phyloP scores from a whole-genome alignment of 2,329 filamentous ascomycete species.

The Salinomyces thailandicus region DNA sequence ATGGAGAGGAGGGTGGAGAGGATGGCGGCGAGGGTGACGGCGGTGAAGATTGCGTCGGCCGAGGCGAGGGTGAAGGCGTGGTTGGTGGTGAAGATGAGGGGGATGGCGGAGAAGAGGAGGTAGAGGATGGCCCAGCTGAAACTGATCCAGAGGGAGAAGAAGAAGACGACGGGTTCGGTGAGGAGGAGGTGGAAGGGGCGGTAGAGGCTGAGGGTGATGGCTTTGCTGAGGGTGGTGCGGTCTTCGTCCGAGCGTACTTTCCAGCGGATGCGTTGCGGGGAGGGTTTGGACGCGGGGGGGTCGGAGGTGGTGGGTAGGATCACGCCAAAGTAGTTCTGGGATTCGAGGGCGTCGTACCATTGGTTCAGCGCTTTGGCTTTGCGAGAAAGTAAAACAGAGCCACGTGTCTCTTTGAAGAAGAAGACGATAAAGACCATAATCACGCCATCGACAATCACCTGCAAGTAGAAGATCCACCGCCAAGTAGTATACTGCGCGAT shows the following conservation, averaged over 20 bases:
- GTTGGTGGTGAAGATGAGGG: slow-evolving; percentile 60
- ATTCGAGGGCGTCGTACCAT: slow-evolving; percentile 68
- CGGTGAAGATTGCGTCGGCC: slow-evolving; percentile 60
- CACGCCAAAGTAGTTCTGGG: slow-evolving; percentile 48
- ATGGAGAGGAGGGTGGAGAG: slow-evolving; percentile 57
- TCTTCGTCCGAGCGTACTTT: slow-evolving; percentile 70
- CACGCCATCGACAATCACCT: slow-evolving; percentile 57
- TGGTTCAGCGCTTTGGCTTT: slow-evolving; percentile 64
- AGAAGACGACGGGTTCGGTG: slow-evolving; percentile 71
- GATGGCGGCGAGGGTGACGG: slow-evolving; percentile 57
- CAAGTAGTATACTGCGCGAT: slow-evolving; percentile 58
- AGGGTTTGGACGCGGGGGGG: slow-evolving; percentile 9
- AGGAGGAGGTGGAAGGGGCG: slow-evolving; percentile 68
- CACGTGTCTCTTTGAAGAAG: slow-evolving; percentile 73
- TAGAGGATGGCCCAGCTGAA: slow-evolving; percentile 89
- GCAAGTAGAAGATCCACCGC: slow-evolving; percentile 86
- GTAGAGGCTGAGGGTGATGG: slow-evolving; percentile 63
- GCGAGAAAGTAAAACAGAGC: slow-evolving; percentile 64
- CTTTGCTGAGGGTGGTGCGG: slow-evolving; percentile 53
- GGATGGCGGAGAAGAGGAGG: slow-evolving; percentile 69
- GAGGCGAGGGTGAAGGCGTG: slow-evolving; percentile 59
- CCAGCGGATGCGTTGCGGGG: slow-evolving; percentile 51
- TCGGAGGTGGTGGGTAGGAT: slow-evolving; percentile 31
- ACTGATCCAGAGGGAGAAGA: slow-evolving; percentile 79
- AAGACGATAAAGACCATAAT: slow-evolving; percentile 55